Percentiles rank a stretch among this genome's conserved stretches.
Conservation (phyloP, 148 eudicot species). For the Chenopodium suecicum region DNA sequence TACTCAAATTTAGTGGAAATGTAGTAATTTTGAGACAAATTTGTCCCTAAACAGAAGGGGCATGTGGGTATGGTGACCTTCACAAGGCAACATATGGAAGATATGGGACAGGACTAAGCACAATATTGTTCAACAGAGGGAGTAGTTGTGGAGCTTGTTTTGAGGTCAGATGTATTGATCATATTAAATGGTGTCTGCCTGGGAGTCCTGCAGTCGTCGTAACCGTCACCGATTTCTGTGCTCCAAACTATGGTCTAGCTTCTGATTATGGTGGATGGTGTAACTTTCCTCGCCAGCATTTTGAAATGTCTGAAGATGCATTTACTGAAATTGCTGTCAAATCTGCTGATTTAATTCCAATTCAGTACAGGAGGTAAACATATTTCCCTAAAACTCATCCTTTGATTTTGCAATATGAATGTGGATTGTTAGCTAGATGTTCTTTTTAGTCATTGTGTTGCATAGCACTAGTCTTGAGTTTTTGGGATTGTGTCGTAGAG, state of each 20-base stretch:
- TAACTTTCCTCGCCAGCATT: constrained; percentile 63
- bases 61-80: constrained; percentile 70
- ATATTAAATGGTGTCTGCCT: constrained; percentile 51
- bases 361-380: constrained; percentile 62
- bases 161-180: constrained; percentile 62
- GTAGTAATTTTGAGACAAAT: not conserved
- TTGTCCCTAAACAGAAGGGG: constrained; percentile 39
- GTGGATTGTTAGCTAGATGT: too few relatives aligned
- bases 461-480: too few relatives aligned
- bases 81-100: constrained; percentile 52
- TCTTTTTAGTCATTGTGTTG: not conserved
- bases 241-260: constrained; percentile 65
- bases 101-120: constrained; percentile 56
- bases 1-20: not conserved
- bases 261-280: constrained; percentile 81
- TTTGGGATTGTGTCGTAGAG: not conserved
- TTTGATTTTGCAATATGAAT: too few relatives aligned
- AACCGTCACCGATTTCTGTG: constrained; percentile 73
- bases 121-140: constrained; percentile 55
- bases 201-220: constrained; percentile 59
- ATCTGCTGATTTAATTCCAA: constrained; percentile 48
- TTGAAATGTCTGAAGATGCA: constrained; percentile 55
- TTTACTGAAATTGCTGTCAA: constrained; percentile 51
- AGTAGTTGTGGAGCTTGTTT: constrained; percentile 70
- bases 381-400: not conserved